These are phyloP conservation scores for Litsea cubeba DNA, from an alignment of 164 flowering plant species.

Conservation along the genomic window DNA sequence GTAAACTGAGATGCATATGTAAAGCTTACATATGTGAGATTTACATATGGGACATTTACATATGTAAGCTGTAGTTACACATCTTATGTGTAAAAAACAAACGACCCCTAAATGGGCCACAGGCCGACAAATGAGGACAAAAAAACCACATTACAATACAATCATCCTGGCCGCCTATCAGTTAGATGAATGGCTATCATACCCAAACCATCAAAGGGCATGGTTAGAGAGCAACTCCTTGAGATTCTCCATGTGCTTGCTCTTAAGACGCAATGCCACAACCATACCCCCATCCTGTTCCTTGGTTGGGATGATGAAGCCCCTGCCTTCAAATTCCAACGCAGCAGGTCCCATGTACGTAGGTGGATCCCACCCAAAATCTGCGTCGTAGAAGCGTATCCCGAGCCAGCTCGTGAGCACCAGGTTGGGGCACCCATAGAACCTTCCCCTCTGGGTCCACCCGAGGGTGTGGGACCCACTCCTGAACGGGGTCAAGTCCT, in stretches of 20 bases:
- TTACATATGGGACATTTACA: too few species aligned
- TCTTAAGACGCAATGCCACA: constrained; percentile 27
- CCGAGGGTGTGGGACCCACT: constrained; percentile 45
- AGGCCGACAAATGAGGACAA: too few species aligned
- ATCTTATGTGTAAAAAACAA: too few species aligned
- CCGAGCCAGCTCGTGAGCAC: constrained; percentile 29
- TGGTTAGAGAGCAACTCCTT: constrained; percentile 26
- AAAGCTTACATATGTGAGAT: too few species aligned
- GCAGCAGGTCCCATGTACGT: constrained; percentile 34
- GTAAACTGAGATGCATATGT: too few species aligned
- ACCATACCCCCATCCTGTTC: constrained; percentile 33
- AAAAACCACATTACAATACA: too few species aligned
- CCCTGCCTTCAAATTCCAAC: constrained; percentile 27
- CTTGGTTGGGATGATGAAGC: constrained; percentile 24
- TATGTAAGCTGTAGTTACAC: too few species aligned
- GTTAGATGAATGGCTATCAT: too few species aligned
- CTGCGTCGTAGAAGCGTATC: constrained; percentile 16
- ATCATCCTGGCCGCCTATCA: too few species aligned
- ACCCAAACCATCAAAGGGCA: too few species aligned
- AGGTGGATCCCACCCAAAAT: constrained; percentile 50
- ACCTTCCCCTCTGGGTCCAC: background rate
- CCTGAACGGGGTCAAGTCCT: constrained; percentile 42
- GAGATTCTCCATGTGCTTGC: constrained; percentile 29
- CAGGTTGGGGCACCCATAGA: constrained; percentile 32
- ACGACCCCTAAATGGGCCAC: too few species aligned